A percentile compares a stretch with the other conserved stretches of the same genome.
phyloP scores from a whole-genome alignment of 352 stramenopile genomes.

The Phytopythium vexans region DNA sequence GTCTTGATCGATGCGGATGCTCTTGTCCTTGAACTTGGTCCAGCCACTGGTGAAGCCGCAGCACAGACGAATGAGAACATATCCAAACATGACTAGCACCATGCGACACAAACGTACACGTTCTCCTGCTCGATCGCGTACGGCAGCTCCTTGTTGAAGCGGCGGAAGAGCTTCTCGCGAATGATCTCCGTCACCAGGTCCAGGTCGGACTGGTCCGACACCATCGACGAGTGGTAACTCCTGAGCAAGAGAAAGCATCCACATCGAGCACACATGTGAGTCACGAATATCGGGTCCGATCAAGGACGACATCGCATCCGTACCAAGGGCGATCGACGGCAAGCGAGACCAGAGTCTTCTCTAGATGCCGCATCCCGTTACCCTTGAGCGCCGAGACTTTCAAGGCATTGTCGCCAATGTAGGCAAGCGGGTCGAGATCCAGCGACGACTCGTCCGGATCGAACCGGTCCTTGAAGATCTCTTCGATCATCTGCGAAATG shows the following conservation, averaged over 20 bases:
- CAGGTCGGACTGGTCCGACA: slow-evolving; percentile 79
- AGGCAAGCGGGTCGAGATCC: slow-evolving; percentile 56
- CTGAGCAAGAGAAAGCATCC: slow-evolving; percentile 8
- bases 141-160: slow-evolving; percentile 85
- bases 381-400: slow-evolving; percentile 80
- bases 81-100: not conserved
- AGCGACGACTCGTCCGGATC: slow-evolving; percentile 49
- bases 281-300: not conserved
- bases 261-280: not conserved
- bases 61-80: not conserved
- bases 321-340: slow-evolving; percentile 71
- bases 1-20: slow-evolving; percentile 84
- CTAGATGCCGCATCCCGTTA: slow-evolving; percentile 61
- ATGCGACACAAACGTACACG: slow-evolving; percentile 23
- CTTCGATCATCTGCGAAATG: slow-evolving; percentile 78
- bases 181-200: slow-evolving; percentile 88
- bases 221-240: slow-evolving; percentile 85
- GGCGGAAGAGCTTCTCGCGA: slow-evolving; percentile 83
- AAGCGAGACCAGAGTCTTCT: slow-evolving; percentile 58
- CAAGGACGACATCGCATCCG: not conserved
- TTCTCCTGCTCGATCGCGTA: slow-evolving; percentile 85
- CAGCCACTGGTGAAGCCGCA: slow-evolving; percentile 40
- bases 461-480: slow-evolving; percentile 73
- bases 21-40: slow-evolving; percentile 86
- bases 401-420: slow-evolving; percentile 69